A percentile compares a stretch with the other conserved stretches of the same genome.
Conservation (phyloP, 148 eudicot genomes). For the Fagopyrum esculentum region DNA sequence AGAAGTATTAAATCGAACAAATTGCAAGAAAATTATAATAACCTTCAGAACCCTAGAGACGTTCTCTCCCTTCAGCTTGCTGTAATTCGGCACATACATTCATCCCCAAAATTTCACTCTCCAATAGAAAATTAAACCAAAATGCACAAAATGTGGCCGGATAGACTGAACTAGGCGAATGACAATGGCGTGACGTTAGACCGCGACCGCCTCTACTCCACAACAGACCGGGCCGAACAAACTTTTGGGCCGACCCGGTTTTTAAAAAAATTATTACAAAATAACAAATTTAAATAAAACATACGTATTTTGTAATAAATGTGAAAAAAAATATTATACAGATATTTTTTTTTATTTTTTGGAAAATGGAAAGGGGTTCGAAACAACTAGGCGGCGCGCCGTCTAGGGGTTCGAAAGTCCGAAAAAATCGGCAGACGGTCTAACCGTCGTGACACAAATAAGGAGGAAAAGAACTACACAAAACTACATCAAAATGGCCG, state of each 20-base stretch:
- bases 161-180: neutral
- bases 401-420: too few relatives aligned
- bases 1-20: neutral
- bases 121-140: neutral
- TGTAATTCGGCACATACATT: neutral
- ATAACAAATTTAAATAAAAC: too few relatives aligned
- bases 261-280: neutral
- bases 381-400: too few relatives aligned
- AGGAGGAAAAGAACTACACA: too few relatives aligned
- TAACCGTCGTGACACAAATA: too few relatives aligned
- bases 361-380: too few relatives aligned
- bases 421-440: too few relatives aligned
- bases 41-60: neutral
- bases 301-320: too few relatives aligned
- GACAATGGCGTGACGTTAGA: neutral
- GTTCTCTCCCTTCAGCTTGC: neutral
- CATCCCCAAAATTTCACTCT: neutral
- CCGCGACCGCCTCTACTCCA: neutral
- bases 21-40: neutral
- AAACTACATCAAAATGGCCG: too few relatives aligned
- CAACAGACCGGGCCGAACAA: neutral
- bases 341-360: too few relatives aligned
- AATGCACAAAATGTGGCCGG: neutral
- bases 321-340: too few relatives aligned
- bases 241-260: neutral